Base-by-base conservation (phyloP, 1,139 yeast genomes). In the Hemisphaericaspora subhashii region DNA sequence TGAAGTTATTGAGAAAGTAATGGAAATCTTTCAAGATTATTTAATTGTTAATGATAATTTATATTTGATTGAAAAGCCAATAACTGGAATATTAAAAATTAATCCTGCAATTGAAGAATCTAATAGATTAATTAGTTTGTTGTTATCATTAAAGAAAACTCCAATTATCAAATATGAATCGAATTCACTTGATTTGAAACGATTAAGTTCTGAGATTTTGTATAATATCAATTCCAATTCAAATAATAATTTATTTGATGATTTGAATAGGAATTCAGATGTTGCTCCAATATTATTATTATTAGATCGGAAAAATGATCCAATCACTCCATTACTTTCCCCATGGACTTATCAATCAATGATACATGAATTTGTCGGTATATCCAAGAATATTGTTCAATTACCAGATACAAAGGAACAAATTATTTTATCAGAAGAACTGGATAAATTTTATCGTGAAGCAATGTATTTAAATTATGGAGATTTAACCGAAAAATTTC, bases 281-380 rank as follows among this genome's bases (percentile, higher is more conserved):
- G 65, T 81, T 0, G 80, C 92, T 1, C 95, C 98, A 1, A 57
- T 86, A 13, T 62, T 94, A 35, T 60, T 94, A n/a, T 66, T 92
- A 1, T 58, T 92, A 35, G 98, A 92, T 61, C 72, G 99, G 38
- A 79, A 81, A 44, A 83, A 81, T 54, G 99, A 92, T 60, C 97
- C 98, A 1, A 72, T 90, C 22, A 92, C 99, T 0, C 98, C 99
- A 1, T 68, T 92, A 33, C 64, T 92, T 35, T 79, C 84, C 29
- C 98, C 98, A 2, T 92, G 99, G 99, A 90, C 98, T 0, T 92
- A 89, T 61, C 98, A 92, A 57, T 87, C 97, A 2, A 92, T 94
- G 98, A 87, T 92, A 13, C 96, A 92, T 58, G 98, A 94, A 57
- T 74, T 88, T 25, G 68, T 92, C 29, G 95, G 92, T 1, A 86